phyloP scores from a whole-genome alignment of 192 early-diverging fungal species.

The Coemansia sp. region DNA sequence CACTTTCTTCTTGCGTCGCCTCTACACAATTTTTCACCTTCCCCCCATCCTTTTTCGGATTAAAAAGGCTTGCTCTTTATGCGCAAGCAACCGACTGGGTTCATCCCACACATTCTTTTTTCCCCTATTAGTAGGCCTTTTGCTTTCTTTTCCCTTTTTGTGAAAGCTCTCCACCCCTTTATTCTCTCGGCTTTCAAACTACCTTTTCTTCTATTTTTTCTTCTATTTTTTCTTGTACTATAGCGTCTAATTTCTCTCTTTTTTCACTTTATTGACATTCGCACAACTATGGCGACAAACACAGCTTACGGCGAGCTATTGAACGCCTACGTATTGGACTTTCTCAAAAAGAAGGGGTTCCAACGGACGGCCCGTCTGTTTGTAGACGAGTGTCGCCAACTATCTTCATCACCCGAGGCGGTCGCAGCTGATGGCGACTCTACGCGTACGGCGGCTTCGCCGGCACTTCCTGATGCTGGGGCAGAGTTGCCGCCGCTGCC shows the following conservation, averaged over 20 bases:
- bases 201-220: background rate
- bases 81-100: background rate
- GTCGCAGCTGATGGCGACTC: conserved; percentile 7
- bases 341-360: conserved; percentile 35
- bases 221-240: conserved; percentile 1
- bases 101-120: conserved; percentile 1
- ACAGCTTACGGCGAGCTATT: conserved; percentile 10
- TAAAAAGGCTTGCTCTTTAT: background rate
- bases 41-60: conserved; percentile 2
- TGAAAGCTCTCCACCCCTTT: background rate
- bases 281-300: background rate
- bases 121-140: background rate
- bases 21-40: background rate
- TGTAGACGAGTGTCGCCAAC: conserved; percentile 34
- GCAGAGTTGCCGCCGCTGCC: conserved; percentile 6
- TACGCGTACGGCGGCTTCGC: background rate
- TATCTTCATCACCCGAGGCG: background rate
- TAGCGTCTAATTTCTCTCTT: background rate
- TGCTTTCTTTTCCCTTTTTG: background rate
- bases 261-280: background rate
- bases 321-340: conserved; percentile 50
- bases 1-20: background rate
- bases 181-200: background rate
- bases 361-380: conserved; percentile 27
- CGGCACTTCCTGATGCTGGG: background rate